These are phyloP conservation scores for Saccharomyces hybrid DNA, from an alignment of 1,139 yeast genomes.

Conservation along the genomic window DNA sequence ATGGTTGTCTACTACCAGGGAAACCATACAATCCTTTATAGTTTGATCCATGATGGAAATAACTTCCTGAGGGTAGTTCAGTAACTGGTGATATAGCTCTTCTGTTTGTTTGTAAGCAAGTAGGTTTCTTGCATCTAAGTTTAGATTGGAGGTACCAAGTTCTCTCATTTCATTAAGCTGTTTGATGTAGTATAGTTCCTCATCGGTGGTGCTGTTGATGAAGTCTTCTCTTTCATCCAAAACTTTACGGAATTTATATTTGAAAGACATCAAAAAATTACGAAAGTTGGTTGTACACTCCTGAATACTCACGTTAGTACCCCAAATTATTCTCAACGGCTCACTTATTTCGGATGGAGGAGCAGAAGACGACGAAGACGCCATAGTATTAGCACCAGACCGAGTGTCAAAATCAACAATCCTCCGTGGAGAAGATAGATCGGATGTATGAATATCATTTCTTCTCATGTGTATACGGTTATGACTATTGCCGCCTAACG, in stretches of 20 bases:
- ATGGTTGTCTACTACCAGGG: slow-evolving; percentile 57
- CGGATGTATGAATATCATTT: slow-evolving; percentile 55
- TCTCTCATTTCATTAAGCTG: slow-evolving; percentile 68
- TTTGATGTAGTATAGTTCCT: slow-evolving; percentile 65
- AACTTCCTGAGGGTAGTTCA: slow-evolving; percentile 93
- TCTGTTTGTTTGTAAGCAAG: slow-evolving; percentile 69
- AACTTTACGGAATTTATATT: slow-evolving; percentile 64
- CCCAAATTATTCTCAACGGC: slow-evolving; percentile 93
- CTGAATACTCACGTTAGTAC: slow-evolving; percentile 90
- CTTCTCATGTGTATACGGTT: slow-evolving; percentile 35
- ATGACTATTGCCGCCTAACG: slow-evolving; percentile 29
- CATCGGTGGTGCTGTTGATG: slow-evolving; percentile 52
- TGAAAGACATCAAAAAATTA: slow-evolving; percentile 77
- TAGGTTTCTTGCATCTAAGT: slow-evolving; percentile 75
- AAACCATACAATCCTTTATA: slow-evolving; percentile 81
- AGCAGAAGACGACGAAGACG: slow-evolving; percentile 25
- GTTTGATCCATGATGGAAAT: slow-evolving; percentile 98
- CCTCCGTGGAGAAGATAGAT: slow-evolving; percentile 46
- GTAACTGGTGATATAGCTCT: slow-evolving; percentile 74
- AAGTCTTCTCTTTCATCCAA: slow-evolving; percentile 43
- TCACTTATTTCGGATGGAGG: slow-evolving; percentile 42
- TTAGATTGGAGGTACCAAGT: slow-evolving; percentile 73
- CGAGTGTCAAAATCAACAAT: slow-evolving; percentile 30
- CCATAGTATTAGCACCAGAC: slow-evolving; percentile 15
- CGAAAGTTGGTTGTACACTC: slow-evolving; percentile 77